A percentile compares a stretch with the other conserved stretches of the same genome.
These are phyloP conservation scores for Berkeleyomyces basicola DNA, from an alignment of 2,329 filamentous ascomycete species.

Conservation along the genomic window DNA sequence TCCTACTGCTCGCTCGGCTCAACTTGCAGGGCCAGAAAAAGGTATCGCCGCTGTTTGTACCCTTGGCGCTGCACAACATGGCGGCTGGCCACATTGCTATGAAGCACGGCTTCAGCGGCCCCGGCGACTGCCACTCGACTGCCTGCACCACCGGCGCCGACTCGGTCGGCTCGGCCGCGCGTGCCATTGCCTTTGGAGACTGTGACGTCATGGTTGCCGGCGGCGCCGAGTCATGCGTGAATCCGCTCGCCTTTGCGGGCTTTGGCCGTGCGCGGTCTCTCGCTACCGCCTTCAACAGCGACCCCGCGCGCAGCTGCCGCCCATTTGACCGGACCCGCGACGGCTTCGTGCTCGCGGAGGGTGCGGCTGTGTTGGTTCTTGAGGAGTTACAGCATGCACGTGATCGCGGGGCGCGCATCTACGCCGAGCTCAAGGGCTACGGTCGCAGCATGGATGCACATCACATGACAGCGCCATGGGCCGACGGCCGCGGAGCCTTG, in stretches of 20 bases:
- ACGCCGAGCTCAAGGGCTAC: conserved; percentile 80
- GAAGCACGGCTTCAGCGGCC: conserved; percentile 74
- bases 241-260: conserved; percentile 80
- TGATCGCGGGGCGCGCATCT: conserved; percentile 60
- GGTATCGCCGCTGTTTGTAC: conserved; percentile 85
- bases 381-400: conserved; percentile 85
- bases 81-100: conserved; percentile 92
- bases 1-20: not conserved
- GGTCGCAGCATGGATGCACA: conserved; percentile 80
- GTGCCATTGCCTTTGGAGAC: conserved; percentile 80
- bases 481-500: conserved; percentile 66
- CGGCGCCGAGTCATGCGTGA: conserved; percentile 86
- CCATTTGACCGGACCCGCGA: conserved; percentile 69
- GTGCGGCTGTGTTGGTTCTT: conserved; percentile 70
- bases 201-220: conserved; percentile 95
- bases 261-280: conserved; percentile 80
- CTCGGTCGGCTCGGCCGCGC: conserved; percentile 82
- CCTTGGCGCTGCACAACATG: conserved; percentile 83
- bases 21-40: conserved; percentile 66
- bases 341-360: conserved; percentile 89
- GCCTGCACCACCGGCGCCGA: conserved; percentile 94
- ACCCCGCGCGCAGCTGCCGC: conserved; percentile 54
- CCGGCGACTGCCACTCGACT: conserved; percentile 83
- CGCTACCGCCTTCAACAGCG: conserved; percentile 62
- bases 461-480: conserved; percentile 81